Evolutionary conservation across 495 filamentous ascomycete genomes (phyloP).

Genomic region (Collariella sp.): DNA sequence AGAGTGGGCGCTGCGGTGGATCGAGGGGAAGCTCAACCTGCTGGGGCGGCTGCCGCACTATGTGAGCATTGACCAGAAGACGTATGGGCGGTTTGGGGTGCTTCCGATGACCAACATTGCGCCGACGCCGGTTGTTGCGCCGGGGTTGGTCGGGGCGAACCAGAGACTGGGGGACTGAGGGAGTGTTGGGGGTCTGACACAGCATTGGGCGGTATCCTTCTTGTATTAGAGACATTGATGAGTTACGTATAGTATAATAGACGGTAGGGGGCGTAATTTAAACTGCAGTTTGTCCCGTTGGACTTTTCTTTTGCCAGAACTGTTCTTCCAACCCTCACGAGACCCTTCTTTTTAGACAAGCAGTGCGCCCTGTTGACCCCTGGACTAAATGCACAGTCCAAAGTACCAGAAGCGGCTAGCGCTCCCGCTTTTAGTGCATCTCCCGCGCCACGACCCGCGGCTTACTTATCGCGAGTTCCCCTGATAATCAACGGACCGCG

Average conservation of each 20-base stretch:
- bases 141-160: slow-evolving; percentile 50
- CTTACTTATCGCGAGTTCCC: slow-evolving; percentile 6
- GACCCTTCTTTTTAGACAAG: too few relatives aligned
- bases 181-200: neutral
- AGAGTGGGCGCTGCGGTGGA: slow-evolving; percentile 69
- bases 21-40: slow-evolving; percentile 78
- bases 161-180: slow-evolving; percentile 57
- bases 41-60: slow-evolving; percentile 77
- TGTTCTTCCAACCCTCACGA: neutral
- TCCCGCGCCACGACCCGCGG: neutral
- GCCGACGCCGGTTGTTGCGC: slow-evolving; percentile 32
- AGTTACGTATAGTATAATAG: neutral
- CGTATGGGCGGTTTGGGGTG: slow-evolving; percentile 88
- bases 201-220: neutral
- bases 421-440: slow-evolving; percentile 12
- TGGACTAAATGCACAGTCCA: neutral
- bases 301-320: neutral
- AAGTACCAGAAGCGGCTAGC: slow-evolving; percentile 4
- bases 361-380: neutral
- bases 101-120: slow-evolving; percentile 51
- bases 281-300: neutral
- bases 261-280: neutral
- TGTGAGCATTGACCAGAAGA: slow-evolving; percentile 88
- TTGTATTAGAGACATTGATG: neutral
- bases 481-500: neutral